Percentiles rank a stretch among this genome's conserved stretches.
phyloP scores from a whole-genome alignment of 179 eudicot species.

The Heliamphora pulchella region DNA sequence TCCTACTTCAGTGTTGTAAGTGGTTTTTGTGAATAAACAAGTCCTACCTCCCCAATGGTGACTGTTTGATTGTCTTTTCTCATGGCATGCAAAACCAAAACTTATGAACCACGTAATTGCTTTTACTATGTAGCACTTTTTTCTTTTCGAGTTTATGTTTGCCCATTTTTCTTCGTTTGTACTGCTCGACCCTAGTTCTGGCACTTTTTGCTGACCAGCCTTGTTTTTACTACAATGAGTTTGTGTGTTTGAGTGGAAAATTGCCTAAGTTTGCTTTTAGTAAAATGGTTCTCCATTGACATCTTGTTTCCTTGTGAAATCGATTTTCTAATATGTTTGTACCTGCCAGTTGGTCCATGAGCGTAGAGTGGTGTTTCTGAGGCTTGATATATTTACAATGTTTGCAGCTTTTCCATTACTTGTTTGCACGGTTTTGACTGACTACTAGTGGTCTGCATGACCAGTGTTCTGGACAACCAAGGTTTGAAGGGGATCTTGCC shows the following conservation, averaged over 20 bases:
- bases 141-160: slow-evolving; percentile 1
- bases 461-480: slow-evolving; percentile 90
- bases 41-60: neutral
- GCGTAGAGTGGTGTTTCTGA: neutral
- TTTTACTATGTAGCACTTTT: neutral
- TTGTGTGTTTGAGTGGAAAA: neutral
- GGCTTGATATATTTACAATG: neutral
- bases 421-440: neutral
- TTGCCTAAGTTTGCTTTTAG: neutral
- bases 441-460: slow-evolving; percentile 18
- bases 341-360: neutral
- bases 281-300: neutral
- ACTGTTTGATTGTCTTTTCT: neutral
- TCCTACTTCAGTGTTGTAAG: neutral
- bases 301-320: neutral
- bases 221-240: neutral
- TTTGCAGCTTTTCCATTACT: neutral
- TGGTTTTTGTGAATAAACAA: neutral
- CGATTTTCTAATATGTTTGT: neutral
- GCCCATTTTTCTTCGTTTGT: neutral
- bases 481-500: slow-evolving; percentile 87
- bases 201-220: neutral
- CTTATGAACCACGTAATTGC: neutral
- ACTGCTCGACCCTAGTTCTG: neutral
- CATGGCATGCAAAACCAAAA: neutral